These are phyloP conservation scores for Piedraia hortae DNA, from an alignment of 2,329 filamentous ascomycete species.

Conservation along the genomic window DNA sequence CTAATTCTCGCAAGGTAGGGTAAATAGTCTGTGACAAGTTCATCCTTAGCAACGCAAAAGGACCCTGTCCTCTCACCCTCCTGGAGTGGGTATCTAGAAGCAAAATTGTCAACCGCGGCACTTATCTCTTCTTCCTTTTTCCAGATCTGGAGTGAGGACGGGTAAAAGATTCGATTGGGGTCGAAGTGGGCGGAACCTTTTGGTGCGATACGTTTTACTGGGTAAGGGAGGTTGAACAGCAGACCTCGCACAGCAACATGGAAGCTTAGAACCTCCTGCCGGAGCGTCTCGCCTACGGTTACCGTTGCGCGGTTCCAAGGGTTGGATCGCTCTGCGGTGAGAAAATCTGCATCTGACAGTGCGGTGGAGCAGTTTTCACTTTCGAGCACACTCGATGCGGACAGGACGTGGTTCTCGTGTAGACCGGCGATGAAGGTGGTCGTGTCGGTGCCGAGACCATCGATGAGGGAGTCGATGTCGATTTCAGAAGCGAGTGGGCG, in stretches of 20 bases:
- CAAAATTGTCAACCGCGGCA: no score
- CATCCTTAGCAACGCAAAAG: no score
- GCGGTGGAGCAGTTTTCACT: no score
- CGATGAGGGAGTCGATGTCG: constrained; percentile 42
- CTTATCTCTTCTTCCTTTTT: constrained; percentile 58
- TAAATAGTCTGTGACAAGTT: no score
- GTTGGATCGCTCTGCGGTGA: constrained; percentile 47
- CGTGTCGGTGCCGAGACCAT: constrained; percentile 79
- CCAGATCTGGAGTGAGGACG: constrained; percentile 62
- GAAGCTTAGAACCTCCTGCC: constrained; percentile 85
- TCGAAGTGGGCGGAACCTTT: constrained; percentile 18
- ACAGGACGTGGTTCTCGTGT: constrained; percentile 79
- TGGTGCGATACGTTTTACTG: constrained; percentile 35
- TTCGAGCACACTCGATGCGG: constrained; percentile 51
- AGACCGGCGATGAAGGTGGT: constrained; percentile 71
- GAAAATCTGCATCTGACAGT: constrained; percentile 69
- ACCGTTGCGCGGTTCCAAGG: constrained; percentile 24
- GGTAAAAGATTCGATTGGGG: constrained; percentile 77
- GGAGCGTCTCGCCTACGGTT: constrained; percentile 38
- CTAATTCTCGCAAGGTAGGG: no score
- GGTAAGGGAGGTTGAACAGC: constrained; percentile 57
- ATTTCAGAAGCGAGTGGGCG: constrained; percentile 19
- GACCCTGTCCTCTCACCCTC: no score
- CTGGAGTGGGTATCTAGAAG: no score
- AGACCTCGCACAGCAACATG: constrained; percentile 71